phyloP scores from a whole-genome alignment of 176 grass and related monocot species.

The Bolboschoenus planiculmis region DNA sequence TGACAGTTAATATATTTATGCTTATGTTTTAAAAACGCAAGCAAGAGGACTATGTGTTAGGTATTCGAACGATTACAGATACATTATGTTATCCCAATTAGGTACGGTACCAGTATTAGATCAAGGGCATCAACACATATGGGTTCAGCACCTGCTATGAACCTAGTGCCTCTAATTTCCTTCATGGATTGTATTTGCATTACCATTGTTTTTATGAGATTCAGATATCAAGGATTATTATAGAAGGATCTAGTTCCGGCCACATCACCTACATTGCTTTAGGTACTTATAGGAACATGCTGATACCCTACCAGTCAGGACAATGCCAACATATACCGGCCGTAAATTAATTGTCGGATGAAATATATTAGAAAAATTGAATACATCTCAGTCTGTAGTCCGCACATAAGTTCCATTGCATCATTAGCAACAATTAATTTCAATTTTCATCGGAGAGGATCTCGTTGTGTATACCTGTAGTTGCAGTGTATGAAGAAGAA shows the following conservation, averaged over 20 bases:
- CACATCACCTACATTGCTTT: background rate
- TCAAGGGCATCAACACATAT: background rate
- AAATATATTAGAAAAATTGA: background rate
- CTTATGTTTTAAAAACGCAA: background rate
- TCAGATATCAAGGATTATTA: background rate
- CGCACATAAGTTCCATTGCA: background rate
- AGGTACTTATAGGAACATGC: background rate
- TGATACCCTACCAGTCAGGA: background rate
- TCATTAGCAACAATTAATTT: background rate
- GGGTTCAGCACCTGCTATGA: background rate
- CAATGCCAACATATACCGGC: background rate
- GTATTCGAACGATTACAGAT: background rate
- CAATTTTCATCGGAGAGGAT: background rate
- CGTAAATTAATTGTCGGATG: background rate
- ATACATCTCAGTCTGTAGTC: too few species aligned
- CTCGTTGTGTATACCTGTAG: slow-evolving; percentile 47
- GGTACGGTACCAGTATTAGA: background rate
- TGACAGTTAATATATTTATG: background rate
- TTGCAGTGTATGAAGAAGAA: slow-evolving; percentile 93
- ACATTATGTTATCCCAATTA: background rate
- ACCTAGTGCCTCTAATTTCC: background rate
- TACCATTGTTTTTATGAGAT: background rate
- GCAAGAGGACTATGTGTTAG: background rate
- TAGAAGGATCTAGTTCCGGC: background rate
- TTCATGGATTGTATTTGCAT: background rate